A percentile compares a stretch with the other conserved stretches of the same genome.
Evolutionary conservation across 1,284 basidiomycete genomes (phyloP).

Genomic region (Hemileia vastatrix): DNA sequence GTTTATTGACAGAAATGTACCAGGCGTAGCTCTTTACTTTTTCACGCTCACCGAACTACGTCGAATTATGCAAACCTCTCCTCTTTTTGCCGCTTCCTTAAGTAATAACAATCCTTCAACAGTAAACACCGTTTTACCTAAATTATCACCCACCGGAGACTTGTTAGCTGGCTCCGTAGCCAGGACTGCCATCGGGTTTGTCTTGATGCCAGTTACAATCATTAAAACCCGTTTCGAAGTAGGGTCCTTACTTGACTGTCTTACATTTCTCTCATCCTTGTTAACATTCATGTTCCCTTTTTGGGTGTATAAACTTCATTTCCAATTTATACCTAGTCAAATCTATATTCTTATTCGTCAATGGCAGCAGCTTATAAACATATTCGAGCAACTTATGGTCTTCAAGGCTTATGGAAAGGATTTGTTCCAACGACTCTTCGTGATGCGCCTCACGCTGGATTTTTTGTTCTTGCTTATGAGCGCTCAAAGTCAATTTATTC

Average conservation of each 20-base stretch:
- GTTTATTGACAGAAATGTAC: conserved; percentile 61
- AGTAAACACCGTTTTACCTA: conserved; percentile 53
- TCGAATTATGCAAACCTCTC: conserved; percentile 50
- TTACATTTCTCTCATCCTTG: not conserved
- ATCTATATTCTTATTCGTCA: conserved; percentile 61
- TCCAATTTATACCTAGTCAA: conserved; percentile 54
- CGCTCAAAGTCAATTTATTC: conserved; percentile 6
- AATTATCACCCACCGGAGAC: conserved; percentile 70
- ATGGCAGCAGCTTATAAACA: conserved; percentile 56
- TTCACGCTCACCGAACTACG: conserved; percentile 72
- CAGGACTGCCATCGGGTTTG: conserved; percentile 71
- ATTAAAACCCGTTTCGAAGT: conserved; percentile 93
- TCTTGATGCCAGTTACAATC: conserved; percentile 86
- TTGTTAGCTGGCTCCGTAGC: conserved; percentile 78
- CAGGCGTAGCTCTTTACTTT: conserved; percentile 86
- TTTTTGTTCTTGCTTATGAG: conserved; percentile 89
- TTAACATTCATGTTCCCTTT: not conserved
- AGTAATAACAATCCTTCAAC: conserved; percentile 12
- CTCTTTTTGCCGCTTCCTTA: conserved; percentile 23
- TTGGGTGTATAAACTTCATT: not conserved
- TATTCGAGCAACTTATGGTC: conserved; percentile 59
- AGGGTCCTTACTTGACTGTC: conserved; percentile 33
- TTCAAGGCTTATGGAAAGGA: conserved; percentile 74
- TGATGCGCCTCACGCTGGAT: conserved; percentile 89
- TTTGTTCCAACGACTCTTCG: conserved; percentile 80